Evolutionary conservation across 208 protist species (phyloP).

Genomic region (Hexamita inflata): DNA sequence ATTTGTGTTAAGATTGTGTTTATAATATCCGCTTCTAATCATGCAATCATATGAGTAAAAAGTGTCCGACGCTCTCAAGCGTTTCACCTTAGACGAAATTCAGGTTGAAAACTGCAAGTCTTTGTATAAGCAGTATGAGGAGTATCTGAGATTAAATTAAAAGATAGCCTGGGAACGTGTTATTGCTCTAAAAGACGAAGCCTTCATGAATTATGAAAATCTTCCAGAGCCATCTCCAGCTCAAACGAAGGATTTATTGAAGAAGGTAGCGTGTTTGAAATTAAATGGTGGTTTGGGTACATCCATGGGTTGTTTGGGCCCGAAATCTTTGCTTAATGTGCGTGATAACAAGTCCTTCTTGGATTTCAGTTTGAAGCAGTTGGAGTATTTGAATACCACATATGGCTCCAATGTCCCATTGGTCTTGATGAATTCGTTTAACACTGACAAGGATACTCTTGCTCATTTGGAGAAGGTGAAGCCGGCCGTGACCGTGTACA

Average conservation of each 20-base stretch:
- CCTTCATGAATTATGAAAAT: too few species aligned
- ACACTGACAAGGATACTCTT: slow-evolving; percentile 58
- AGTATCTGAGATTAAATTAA: too few species aligned
- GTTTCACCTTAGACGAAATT: too few species aligned
- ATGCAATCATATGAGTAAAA: too few species aligned
- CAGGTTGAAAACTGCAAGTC: too few species aligned
- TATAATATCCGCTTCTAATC: too few species aligned
- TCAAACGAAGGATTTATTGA: not conserved
- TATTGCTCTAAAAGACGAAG: too few species aligned
- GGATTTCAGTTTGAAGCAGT: slow-evolving; percentile 79
- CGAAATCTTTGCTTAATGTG: slow-evolving; percentile 70
- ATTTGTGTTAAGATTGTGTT: too few species aligned
- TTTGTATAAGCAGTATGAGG: too few species aligned
- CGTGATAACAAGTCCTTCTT: slow-evolving; percentile 79
- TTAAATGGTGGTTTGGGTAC: slow-evolving; percentile 59
- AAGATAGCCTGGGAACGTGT: too few species aligned
- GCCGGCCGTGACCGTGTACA: slow-evolving; percentile 51
- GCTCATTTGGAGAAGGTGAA: slow-evolving; percentile 59
- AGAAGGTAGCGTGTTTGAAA: slow-evolving; percentile 36
- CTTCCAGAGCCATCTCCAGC: too few species aligned
- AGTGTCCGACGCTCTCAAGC: too few species aligned
- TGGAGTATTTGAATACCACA: slow-evolving; percentile 63
- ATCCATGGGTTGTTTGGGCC: slow-evolving; percentile 68
- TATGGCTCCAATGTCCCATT: slow-evolving; percentile 69
- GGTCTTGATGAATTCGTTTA: slow-evolving; percentile 93